These are phyloP conservation scores for Macadamia tetraphylla DNA, from an alignment of 164 flowering plant genomes.

Conservation along the genomic window DNA sequence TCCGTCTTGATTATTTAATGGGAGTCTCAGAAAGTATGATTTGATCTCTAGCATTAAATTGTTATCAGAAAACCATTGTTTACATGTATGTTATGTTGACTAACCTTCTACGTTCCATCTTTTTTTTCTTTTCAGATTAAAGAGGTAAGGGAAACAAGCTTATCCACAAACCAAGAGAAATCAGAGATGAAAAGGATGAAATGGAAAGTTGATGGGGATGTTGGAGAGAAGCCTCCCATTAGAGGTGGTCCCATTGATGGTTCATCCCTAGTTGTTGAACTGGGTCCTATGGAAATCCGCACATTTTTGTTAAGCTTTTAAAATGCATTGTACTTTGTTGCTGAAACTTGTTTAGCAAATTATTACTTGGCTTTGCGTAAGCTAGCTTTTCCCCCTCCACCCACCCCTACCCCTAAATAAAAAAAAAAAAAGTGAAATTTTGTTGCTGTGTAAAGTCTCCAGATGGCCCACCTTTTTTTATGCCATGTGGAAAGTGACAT, in stretches of 20 bases:
- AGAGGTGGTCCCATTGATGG: conserved; percentile 58
- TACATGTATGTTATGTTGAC: not conserved
- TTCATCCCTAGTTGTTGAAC: conserved; percentile 60
- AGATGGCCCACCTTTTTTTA: no score
- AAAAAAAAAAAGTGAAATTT: no score
- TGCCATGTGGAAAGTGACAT: no score
- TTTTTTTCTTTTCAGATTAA: conserved; percentile 38
- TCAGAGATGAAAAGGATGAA: conserved; percentile 55
- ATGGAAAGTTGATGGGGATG: conserved; percentile 70
- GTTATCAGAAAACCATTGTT: not conserved
- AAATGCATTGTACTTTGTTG: no score
- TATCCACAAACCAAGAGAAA: conserved; percentile 76
- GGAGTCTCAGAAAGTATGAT: no score
- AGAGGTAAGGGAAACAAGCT: conserved; percentile 55
- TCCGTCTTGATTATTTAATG: no score
- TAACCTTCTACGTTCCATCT: not conserved
- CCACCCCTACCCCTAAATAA: no score
- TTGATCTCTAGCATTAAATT: no score
- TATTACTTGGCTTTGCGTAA: no score
- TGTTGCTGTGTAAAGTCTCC: no score
- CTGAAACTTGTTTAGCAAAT: no score
- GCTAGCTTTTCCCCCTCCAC: no score
- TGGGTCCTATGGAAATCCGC: conserved; percentile 93
- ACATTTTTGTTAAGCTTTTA: conserved; percentile 64
- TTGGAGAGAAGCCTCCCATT: conserved; percentile 15